Conservation (phyloP, 805 yeast species). For the Lachancea sp. region DNA sequence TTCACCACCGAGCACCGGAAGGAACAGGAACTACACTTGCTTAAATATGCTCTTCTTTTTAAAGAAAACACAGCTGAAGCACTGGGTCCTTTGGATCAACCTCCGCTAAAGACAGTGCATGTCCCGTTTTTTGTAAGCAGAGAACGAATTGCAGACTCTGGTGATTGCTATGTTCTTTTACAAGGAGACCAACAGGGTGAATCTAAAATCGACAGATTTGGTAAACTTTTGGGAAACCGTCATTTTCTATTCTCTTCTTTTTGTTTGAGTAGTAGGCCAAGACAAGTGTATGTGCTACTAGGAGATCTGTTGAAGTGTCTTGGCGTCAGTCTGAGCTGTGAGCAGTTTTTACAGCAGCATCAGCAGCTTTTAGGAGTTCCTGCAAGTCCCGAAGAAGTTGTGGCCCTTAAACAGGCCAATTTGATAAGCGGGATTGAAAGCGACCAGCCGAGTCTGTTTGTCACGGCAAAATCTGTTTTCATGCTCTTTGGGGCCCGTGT, state of each 20-base stretch:
- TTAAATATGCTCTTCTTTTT: conserved; percentile 21
- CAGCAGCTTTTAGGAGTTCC: conserved; percentile 34
- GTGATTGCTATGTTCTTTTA: conserved; percentile 16
- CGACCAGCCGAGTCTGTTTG: conserved; percentile 21
- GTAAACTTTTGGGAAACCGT: conserved; percentile 36
- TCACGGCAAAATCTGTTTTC: conserved; percentile 41
- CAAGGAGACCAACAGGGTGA: conserved; percentile 42
- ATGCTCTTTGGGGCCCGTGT: conserved; percentile 47
- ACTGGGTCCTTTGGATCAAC: conserved; percentile 16
- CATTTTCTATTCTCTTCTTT: conserved; percentile 37
- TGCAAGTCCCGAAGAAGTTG: conserved; percentile 35
- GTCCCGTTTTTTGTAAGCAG: conserved; percentile 8
- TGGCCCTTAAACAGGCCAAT: conserved; percentile 31
- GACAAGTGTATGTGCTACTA: conserved; percentile 18
- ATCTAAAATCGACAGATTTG: conserved; percentile 36
- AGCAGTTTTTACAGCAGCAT: conserved; percentile 39
- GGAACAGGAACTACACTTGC: conserved; percentile 21
- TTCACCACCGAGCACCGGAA: not conserved
- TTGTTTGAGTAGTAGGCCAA: conserved; percentile 35
- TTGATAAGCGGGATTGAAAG: conserved; percentile 25
- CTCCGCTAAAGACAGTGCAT: conserved; percentile 13
- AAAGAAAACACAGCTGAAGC: conserved; percentile 9
- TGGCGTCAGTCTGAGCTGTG: conserved; percentile 45
- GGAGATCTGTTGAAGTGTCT: conserved; percentile 18
- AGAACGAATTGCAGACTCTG: conserved; percentile 16